A percentile compares a stretch with the other conserved stretches of the same genome.
These are phyloP conservation scores for Fusarium sp. DNA, from an alignment of 2,329 filamentous ascomycete genomes.

Conservation along the genomic window DNA sequence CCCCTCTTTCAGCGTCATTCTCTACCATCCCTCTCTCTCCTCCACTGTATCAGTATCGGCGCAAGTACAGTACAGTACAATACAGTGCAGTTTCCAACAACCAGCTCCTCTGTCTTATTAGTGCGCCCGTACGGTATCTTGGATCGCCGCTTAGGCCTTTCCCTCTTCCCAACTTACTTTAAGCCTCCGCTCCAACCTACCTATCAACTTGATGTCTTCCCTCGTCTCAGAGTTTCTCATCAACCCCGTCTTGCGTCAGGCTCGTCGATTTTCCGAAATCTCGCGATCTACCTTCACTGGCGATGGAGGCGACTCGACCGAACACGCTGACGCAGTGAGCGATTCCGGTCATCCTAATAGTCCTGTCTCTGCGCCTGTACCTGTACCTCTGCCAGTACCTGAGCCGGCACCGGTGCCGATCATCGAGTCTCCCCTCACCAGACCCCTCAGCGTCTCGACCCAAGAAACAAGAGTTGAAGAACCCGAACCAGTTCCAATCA, in stretches of 20 bases:
- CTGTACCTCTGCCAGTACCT: slow-evolving; percentile 3
- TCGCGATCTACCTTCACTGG: slow-evolving; percentile 52
- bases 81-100: neutral
- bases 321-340: slow-evolving; percentile 36
- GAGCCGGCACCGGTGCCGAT: slow-evolving; percentile 27
- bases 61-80: slow-evolving; percentile 10
- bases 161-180: slow-evolving; percentile 25
- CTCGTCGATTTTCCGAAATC: slow-evolving; percentile 68
- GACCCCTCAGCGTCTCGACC: slow-evolving; percentile 49
- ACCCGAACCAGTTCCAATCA: slow-evolving; percentile 26
- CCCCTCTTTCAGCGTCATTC: neutral
- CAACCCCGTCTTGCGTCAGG: slow-evolving; percentile 73
- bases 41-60: slow-evolving; percentile 6
- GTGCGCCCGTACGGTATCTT: slow-evolving; percentile 25
- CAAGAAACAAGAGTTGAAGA: slow-evolving; percentile 49
- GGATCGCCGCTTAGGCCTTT: slow-evolving; percentile 23
- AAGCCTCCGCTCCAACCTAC: slow-evolving; percentile 7
- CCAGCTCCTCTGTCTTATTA: slow-evolving; percentile 1
- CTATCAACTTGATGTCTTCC: slow-evolving; percentile 61
- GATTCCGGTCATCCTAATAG: slow-evolving; percentile 28
- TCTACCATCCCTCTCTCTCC: slow-evolving; percentile 8
- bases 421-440: slow-evolving; percentile 41
- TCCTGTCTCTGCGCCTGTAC: slow-evolving; percentile 27
- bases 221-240: slow-evolving; percentile 73
- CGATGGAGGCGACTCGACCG: slow-evolving; percentile 46